Base-by-base conservation (phyloP, 2,329 filamentous ascomycete species). In the Xylariales sp. region DNA sequence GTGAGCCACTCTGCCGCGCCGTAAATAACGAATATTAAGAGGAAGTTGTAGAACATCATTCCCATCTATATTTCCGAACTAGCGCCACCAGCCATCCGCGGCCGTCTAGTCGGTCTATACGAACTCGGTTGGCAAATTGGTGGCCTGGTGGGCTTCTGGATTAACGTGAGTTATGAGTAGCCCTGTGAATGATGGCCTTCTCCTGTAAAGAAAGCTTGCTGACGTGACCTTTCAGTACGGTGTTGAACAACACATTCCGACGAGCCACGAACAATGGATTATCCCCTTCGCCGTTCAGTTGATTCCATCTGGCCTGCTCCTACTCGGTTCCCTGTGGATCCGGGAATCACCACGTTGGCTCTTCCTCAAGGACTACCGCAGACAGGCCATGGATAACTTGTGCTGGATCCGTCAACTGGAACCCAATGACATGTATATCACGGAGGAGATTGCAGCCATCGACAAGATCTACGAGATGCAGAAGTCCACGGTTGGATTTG, bases 321-420 rank as follows among this genome's bases (percentile, higher is more conserved):
- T 76, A 33, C 50, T 69, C 9, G 70, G 70, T 9, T 61, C 66
- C 4, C 47, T 74, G 19, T 70, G 69, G 57, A 66, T 78, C 16
- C 65, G 64, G 1, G 76, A 80, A 46, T 78, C 74, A 2, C 78
- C 78, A 2, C 69, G 78, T 34, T 82, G 78, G 77, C 65, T 82
- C 7, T 76, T 80, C 48, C 65, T 66, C 11, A 68, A 74, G 29
- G 74, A 72, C 16, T 64, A 68, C 12, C 69, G 73, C 45, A 66
- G 74, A 32, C 55, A 76, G 49, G 75, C 73, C 3, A 62, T 72
- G 48, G 54, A 64, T 14, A 74, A 68, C 31, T 65, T 78, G 44
- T 72, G 69, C 62, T 76, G 70, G 69, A 73, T 80, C 24, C 68
- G 76, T n/a, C 69, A 72, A 24, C 61, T 76, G 1, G 48, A 60